Conservation (phyloP, 1,284 basidiomycete genomes). For the Chondrostereum purpureum region DNA sequence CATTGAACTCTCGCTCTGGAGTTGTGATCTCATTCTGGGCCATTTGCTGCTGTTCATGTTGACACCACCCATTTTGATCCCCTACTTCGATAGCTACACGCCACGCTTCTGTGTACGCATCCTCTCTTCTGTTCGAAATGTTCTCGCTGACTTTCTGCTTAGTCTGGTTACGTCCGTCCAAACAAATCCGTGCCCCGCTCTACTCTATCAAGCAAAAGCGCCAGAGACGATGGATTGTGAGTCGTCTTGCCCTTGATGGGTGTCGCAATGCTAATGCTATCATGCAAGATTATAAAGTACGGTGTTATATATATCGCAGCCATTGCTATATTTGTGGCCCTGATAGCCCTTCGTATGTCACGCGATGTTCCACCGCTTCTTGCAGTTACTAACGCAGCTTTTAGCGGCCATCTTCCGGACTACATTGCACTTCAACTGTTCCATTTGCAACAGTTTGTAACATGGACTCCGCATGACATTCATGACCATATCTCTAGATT, state of each 20-base stretch:
- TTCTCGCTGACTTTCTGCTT: conserved; percentile 14
- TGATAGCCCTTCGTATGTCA: conserved; percentile 71
- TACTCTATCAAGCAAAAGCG: conserved; percentile 86
- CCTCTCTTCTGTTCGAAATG: conserved; percentile 15
- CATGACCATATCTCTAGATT: conserved; percentile 7
- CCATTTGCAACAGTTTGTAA: conserved; percentile 65
- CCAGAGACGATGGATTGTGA: conserved; percentile 82
- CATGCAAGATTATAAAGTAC: conserved; percentile 62
- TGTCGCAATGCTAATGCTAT: conserved; percentile 3
- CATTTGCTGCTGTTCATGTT: conserved; percentile 72
- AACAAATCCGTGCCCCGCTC: conserved; percentile 90
- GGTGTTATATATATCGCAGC: conserved; percentile 70
- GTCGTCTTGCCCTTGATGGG: conserved; percentile 3
- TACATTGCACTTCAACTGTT: conserved; percentile 53
- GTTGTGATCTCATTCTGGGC: conserved; percentile 65
- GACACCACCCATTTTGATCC: conserved; percentile 65
- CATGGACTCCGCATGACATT: conserved; percentile 19
- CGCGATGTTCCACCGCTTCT: background rate
- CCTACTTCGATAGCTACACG: conserved; percentile 74
- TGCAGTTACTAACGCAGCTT: conserved; percentile 7
- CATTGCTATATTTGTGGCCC: conserved; percentile 69
- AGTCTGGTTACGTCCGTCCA: conserved; percentile 84
- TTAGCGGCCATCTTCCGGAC: conserved; percentile 58
- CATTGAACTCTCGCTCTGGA: conserved; percentile 76
- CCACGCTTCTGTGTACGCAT: conserved; percentile 65